Evolutionary conservation across 1,139 yeast species (phyloP), one percentile per base, ranked within the genome.

Genomic region (Cylindricascospora bacillispora): DNA sequence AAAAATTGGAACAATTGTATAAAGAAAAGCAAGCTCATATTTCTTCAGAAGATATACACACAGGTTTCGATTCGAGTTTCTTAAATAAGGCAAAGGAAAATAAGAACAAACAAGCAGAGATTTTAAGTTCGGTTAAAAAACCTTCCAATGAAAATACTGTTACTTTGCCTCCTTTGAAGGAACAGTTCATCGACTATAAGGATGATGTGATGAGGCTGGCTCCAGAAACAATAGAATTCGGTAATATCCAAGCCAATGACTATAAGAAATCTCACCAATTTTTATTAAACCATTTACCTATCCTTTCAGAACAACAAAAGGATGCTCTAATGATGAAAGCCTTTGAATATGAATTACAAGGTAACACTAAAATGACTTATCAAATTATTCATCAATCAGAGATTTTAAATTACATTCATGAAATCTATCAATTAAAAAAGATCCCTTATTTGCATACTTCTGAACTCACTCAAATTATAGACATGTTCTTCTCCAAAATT

Each of bases 301-400:
- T 92, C 36, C 72, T 86, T 33, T 71, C 73, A 3, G 86, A 80
- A 42, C 74, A 73, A 36, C 97, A 89, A 51, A 85, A 86, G 51
- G 98, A 92, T 55, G 86, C 94, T 0, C 68, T 92, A 35, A 63
- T 86, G 50, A 86, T 89, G 95, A 75, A 78, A 15, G 93, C 97
- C 0, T 92, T 89, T 53, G 94, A 89, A 45, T 62, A 66, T 32
- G 85, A 85, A 52, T 64, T 86, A 37, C 71, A 66, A 6, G 77
- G 73, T 12, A 65, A 82, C 31, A 50, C 68, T 0, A 36, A 41
- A 4, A 51, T 56, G 10, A 72, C 86, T 1, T 67, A 65, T 39
- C 78, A 70, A 36, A 68, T 77, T 18, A 75, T 89, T 26, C 80
- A 75, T 49, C 93, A 83, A 49, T 77, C 95, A 1, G 68, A 83